Evolutionary conservation across 1,284 basidiomycete species (phyloP), one percentile per base, ranked within the genome.

Genomic region (Rhodotorula sp.): DNA sequence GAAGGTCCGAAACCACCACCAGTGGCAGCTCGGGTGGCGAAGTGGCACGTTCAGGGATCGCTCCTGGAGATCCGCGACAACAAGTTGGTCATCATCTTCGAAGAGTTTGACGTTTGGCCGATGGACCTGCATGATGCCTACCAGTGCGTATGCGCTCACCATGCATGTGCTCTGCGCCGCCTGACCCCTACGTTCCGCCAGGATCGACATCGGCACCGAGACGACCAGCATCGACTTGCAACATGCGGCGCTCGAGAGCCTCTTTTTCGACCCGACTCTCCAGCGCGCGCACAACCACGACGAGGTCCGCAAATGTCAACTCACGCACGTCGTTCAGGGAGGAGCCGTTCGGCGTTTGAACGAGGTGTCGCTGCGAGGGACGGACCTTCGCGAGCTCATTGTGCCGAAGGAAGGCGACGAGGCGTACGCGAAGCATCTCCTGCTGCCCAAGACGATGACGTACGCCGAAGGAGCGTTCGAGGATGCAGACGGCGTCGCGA

Each of bases 201-300:
- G 72, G 28, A 69, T 74, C 68, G 72, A 74, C 44, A 59, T 71
- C n/a, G 72, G 72, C 22, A 59, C 67, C n/a, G 72, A 74, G 48
- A 53, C 58, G 34, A 37, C 67, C 4, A 63, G 65, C 18, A 67
- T 69, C 55, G 40, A 30, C 2, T 44, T 74, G 5, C 72, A 74
- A 50, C 20, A 51, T 2, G 52, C 54, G 28, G 72, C 70, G 20
- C 51, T 74, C 60, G 54, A 65, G 44, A 71, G 69, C 54, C 55
- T 74, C 20, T 72, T 69, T 58, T 58, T 62, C 60, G 69, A 71
- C 28, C 68, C 72, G 13, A 30, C 60, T 10, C 70, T 65, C 1
- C 72, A 74, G 54, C 62, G 72, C 10, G 34, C 8, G 2, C 72
- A 58, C 34, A 74, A 74, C 55, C 59, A 47, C 18, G 18, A 11